Base-by-base conservation (phyloP, 768 basidiomycete species). In the Kwoniella sp. region DNA sequence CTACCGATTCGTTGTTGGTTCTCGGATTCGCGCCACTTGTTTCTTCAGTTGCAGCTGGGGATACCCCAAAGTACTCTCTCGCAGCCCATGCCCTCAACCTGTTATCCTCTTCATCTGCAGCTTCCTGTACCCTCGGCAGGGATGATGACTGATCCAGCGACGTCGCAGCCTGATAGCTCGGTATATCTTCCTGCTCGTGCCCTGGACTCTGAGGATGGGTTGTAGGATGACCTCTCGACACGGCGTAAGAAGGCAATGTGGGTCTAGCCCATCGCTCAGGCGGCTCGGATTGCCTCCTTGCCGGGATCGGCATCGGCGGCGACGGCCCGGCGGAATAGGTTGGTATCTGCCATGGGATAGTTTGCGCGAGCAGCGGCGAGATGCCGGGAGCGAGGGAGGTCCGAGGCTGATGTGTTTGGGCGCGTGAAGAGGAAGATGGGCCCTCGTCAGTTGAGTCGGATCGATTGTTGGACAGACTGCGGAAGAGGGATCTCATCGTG, bases 31-130 rank as follows among this genome's bases (percentile, higher is more conserved):
- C 41, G 41, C 20, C 15, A 20, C 41, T 20, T 20, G 41, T 17
- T 17, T 45, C 41, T 45, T 20, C 41, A 5, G 55, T 37, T 17
- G 47, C 22, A 15, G 41, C 29, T 37, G 30, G 59, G 20, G 50
- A 30, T 15, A n/a, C 23, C 22, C 62, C 62, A 29, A 63, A 63
- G n/a, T 63, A 63, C 13, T 63, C 62, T 22, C 54, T 38, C 4
- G 60, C 38, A 9, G 60, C 50, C 22, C 26, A 29, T 41, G 41
- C 30, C 11, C 56, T 4, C 1, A 48, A 51, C 12, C 47, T 11
- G 0, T 55, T 29, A 29, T 56, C 55, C 7, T 63, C 53, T 4
- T 25, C 17, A 17, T n/a, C 34, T 28, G 61, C 22, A 20, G 31
- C 34, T 28, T 23, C 17, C 22, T 53, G 30, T 41, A 28, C 22